A percentile compares a stretch with the other conserved stretches of the same genome.
phyloP scores from a whole-genome alignment of 345 rosid genomes.

The Gossypium turneri region DNA sequence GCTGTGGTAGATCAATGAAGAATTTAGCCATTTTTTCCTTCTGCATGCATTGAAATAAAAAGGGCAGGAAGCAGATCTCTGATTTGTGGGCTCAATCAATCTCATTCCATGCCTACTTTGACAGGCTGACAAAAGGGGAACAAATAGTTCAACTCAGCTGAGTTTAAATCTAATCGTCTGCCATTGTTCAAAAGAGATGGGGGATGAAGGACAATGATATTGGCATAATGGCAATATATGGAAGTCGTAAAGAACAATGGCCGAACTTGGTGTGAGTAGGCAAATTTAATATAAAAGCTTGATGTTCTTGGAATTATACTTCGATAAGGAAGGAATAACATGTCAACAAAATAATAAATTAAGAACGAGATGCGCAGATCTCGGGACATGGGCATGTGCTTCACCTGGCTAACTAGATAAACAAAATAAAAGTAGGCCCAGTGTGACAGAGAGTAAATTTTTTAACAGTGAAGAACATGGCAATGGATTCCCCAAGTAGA shows the following conservation, averaged over 20 bases:
- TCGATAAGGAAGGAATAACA: constrained; percentile 22
- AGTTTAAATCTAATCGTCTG: not conserved
- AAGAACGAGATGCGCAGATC: constrained; percentile 42
- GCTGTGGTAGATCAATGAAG: not conserved
- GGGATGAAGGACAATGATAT: not conserved
- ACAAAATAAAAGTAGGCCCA: constrained; percentile 9
- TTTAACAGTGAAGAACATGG: not conserved
- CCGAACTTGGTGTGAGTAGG: not conserved
- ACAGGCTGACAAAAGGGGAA: constrained; percentile 26
- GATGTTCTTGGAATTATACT: not conserved
- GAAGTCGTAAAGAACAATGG: not conserved
- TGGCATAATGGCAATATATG: not conserved
- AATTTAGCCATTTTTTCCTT: not conserved
- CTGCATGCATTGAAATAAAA: not conserved
- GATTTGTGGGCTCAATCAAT: constrained; percentile 1
- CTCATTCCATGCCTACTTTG: not conserved
- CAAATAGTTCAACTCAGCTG: not conserved
- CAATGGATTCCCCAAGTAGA: not conserved
- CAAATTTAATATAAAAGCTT: not conserved
- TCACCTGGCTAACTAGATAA: constrained; percentile 22
- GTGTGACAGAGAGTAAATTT: not conserved
- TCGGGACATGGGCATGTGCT: constrained; percentile 44
- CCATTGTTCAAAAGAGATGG: not conserved
- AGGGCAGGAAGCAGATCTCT: constrained; percentile 18
- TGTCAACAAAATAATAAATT: constrained; percentile 12